These are phyloP conservation scores for Erigeron canadensis DNA, from an alignment of 129 eudicot species.

Conservation along the genomic window DNA sequence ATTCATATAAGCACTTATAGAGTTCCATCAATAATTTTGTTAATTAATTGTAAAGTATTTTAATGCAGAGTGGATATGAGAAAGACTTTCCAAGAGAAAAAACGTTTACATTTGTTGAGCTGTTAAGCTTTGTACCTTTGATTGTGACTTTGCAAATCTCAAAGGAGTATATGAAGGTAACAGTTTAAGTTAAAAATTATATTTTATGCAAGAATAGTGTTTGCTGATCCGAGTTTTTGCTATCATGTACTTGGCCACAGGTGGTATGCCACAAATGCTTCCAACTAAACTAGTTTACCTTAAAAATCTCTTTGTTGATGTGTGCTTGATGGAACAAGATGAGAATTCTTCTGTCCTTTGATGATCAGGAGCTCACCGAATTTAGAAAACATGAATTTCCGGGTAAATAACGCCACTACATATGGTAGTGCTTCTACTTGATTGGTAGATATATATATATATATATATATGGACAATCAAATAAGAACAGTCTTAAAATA, in stretches of 20 bases:
- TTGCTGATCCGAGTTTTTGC: neutral
- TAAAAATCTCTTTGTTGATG: neutral
- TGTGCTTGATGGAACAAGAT: neutral
- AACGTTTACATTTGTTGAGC: neutral
- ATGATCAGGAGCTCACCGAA: too few species aligned
- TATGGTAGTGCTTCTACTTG: neutral
- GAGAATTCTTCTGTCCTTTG: neutral
- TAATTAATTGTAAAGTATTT: neutral
- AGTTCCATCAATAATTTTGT: neutral
- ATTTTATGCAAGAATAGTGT: neutral
- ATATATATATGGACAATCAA: too few species aligned
- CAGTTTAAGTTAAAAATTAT: too few species aligned
- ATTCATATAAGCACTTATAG: neutral
- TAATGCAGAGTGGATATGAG: neutral
- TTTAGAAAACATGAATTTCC: too few species aligned
- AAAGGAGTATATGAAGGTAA: neutral
- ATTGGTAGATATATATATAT: too few species aligned
- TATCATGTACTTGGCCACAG: neutral
- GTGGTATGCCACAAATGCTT: neutral
- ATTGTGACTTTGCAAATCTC: neutral
- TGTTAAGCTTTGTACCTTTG: conserved; percentile 11
- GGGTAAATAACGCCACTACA: too few species aligned
- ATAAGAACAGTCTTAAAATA: too few species aligned
- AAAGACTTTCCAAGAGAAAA: neutral
- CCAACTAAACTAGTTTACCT: neutral